phyloP scores from a whole-genome alignment of 1,284 basidiomycete species.

The Taiwanofungus camphoratus region DNA sequence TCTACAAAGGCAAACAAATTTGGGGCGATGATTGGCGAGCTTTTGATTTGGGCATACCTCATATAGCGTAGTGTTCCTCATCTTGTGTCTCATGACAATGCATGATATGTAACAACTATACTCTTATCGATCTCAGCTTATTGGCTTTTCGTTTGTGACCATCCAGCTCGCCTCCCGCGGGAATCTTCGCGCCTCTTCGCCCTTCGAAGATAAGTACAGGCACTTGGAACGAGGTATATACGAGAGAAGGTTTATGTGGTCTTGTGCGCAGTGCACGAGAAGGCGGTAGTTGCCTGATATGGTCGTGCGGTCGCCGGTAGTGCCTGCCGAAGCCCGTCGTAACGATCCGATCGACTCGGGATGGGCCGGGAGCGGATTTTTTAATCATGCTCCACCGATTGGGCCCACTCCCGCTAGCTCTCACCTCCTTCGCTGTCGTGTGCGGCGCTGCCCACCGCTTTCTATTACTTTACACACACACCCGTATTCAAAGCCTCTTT shows the following conservation, averaged over 20 bases:
- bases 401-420: slow-evolving; percentile 3
- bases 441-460: slow-evolving; percentile 4
- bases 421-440: slow-evolving; percentile 9
- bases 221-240: too few relatives aligned
- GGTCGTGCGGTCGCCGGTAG: too few relatives aligned
- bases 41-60: too few relatives aligned
- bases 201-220: too few relatives aligned
- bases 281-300: too few relatives aligned
- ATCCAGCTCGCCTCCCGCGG: too few relatives aligned
- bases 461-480: slow-evolving; percentile 6
- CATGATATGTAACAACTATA: not conserved
- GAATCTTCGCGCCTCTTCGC: too few relatives aligned
- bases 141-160: too few relatives aligned
- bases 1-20: slow-evolving; percentile 27
- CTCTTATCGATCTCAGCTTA: too few relatives aligned
- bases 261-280: too few relatives aligned
- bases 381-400: slow-evolving; percentile 5
- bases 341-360: slow-evolving; percentile 6
- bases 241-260: too few relatives aligned
- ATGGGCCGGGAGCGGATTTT: slow-evolving; percentile 6
- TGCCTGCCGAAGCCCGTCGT: not conserved
- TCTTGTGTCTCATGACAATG: not conserved
- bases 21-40: not conserved
- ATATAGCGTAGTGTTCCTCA: too few relatives aligned
- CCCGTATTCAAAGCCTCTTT: slow-evolving; percentile 6